These are phyloP conservation scores for Kodamaea neixiangensis DNA, from an alignment of 805 yeast species.

Conservation along the genomic window DNA sequence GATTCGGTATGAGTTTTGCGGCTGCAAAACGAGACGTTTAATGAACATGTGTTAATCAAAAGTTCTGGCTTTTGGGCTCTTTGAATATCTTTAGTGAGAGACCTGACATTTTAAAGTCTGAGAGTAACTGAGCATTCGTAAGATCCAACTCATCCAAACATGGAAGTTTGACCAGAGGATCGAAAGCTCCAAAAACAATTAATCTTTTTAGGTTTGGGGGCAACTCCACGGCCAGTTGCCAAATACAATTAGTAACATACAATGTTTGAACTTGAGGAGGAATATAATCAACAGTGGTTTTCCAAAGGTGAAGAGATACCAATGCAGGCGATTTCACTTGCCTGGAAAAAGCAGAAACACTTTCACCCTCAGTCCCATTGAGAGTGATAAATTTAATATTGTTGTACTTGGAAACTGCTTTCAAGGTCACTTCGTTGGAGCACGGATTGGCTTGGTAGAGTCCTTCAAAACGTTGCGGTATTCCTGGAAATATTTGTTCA, in stretches of 20 bases:
- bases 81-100: neutral
- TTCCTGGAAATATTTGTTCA: neutral
- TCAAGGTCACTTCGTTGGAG: neutral
- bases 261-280: neutral
- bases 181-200: neutral
- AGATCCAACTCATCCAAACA: neutral
- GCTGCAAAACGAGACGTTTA: no score
- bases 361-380: neutral
- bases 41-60: no score
- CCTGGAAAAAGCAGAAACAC: neutral
- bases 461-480: neutral
- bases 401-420: neutral
- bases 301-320: neutral
- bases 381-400: neutral
- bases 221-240: neutral
- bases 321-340: neutral
- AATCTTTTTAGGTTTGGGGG: neutral
- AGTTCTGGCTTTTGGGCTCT: neutral
- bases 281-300: neutral
- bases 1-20: no score
- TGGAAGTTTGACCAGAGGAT: neutral
- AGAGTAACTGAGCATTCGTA: neutral
- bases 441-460: neutral
- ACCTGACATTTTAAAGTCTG: neutral
- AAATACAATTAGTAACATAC: neutral